Evolutionary conservation across 2,329 filamentous ascomycete species (phyloP), one percentile per base, ranked within the genome.

Genomic region (Penicillium thymicola): DNA sequence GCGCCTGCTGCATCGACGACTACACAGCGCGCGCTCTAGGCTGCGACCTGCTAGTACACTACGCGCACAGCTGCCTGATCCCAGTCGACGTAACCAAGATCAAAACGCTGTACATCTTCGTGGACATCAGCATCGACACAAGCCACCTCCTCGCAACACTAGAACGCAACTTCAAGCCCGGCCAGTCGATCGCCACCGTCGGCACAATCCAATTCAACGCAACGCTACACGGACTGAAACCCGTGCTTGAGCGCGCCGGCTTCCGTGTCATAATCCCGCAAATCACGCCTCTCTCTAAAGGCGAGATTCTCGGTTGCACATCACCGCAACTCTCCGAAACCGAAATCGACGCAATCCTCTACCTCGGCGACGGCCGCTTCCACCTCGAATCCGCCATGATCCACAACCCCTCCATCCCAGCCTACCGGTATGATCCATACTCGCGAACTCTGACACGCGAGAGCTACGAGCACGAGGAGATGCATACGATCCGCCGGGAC

Each of bases 311-410:
- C 1, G 94, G 94, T n/a, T 99, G 94, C 74, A 99, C 94, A 8
- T 96, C 92, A 0, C 94, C 94, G 0, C 82, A 83, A 23, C 79
- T 93, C n/a, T 67, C 79, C 14, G 70, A 78, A n/a, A 67, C 76
- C 38, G 78, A 80, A 37, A 84, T 92, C 23, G 90, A 96, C 69
- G 76, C 91, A 61, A 88, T 97, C 44, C 79, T 97, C 1, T 97
- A 97, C 72, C 85, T 97, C 14, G 92, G 92, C 45, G 92, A 97
- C 70, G 92, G 92, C 13, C 85, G 92, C 57, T 97, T 97, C 79
- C 94, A 99, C 72, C 88, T 99, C 42, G 94, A 99, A 76, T 95
- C 90, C 68, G 93, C 95, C 69, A 99, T 99, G 93, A 99, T 99
- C 64, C 94, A 97, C 71, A 99, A 99, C 75, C 94, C 95, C 0